A percentile compares a stretch with the other conserved stretches of the same genome.
phyloP scores from a whole-genome alignment of 257 asterid genomes.

The Primulina tabacum region DNA sequence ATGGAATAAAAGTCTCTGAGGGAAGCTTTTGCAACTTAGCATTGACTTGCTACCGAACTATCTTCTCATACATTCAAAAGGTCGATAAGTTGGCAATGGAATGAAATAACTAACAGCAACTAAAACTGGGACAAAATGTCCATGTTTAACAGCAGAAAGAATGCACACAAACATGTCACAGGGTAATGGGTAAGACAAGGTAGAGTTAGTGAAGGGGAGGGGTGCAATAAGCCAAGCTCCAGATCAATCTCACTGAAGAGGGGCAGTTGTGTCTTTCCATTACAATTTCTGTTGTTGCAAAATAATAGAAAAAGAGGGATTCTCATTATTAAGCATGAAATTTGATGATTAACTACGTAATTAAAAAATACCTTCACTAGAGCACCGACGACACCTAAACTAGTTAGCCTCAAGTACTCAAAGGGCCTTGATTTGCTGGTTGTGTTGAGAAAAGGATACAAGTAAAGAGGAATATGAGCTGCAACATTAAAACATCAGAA shows the following conservation, averaged over 20 bases:
- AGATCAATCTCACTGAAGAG: not conserved
- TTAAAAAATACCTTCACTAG: slow-evolving; percentile 73
- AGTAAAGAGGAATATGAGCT: slow-evolving; percentile 86
- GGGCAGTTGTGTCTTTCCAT: not conserved
- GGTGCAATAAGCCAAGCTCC: too few species aligned
- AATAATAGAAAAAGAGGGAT: not conserved
- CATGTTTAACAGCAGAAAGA: not conserved
- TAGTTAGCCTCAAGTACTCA: slow-evolving; percentile 92
- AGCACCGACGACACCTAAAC: slow-evolving; percentile 96
- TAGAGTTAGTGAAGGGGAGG: too few species aligned
- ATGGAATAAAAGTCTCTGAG: too few species aligned
- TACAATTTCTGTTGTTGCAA: not conserved
- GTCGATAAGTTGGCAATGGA: not conserved
- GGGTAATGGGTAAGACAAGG: not conserved
- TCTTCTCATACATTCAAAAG: slow-evolving; percentile 8
- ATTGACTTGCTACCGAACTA: slow-evolving; percentile 1
- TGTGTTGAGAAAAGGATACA: slow-evolving; percentile 91
- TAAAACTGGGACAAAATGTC: not conserved
- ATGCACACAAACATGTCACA: not conserved
- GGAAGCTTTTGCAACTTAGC: not conserved
- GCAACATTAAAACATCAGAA: slow-evolving; percentile 35
- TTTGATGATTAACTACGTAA: not conserved
- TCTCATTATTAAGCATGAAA: not conserved
- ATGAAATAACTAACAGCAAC: not conserved
- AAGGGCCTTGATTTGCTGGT: slow-evolving; percentile 91